Evolutionary conservation across 306 rosid genomes (phyloP).

Genomic region (Vachellia pachyceras): DNA sequence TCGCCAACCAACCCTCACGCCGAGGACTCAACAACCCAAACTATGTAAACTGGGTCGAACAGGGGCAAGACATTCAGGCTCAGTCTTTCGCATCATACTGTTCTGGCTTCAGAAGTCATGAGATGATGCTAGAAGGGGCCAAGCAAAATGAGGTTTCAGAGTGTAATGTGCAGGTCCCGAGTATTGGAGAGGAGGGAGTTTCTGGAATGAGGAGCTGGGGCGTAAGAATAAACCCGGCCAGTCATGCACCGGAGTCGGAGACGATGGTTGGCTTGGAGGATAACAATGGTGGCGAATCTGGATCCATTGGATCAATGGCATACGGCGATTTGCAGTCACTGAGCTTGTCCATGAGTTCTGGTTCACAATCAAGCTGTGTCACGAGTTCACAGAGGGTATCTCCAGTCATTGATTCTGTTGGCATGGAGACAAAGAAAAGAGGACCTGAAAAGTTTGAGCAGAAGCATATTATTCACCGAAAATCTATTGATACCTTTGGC

Average conservation of each 20-base stretch:
- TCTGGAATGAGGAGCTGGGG: constrained; percentile 56
- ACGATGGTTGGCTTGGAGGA: constrained; percentile 48
- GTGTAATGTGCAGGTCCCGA: constrained; percentile 48
- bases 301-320: constrained; percentile 49
- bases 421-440: constrained; percentile 65
- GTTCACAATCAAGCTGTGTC: constrained; percentile 72
- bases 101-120: constrained; percentile 39
- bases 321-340: constrained; percentile 64
- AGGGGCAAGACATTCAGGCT: constrained; percentile 35
- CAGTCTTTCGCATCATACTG: constrained; percentile 47
- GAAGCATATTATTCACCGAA: constrained; percentile 69
- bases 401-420: constrained; percentile 43
- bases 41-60: constrained; percentile 25
- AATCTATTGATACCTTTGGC: constrained; percentile 81
- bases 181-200: constrained; percentile 43
- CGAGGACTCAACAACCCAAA: background rate
- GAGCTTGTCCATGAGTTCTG: constrained; percentile 72
- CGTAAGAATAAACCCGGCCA: constrained; percentile 43
- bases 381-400: constrained; percentile 57
- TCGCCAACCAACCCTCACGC: constrained; percentile 44
- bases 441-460: constrained; percentile 59
- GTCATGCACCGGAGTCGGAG: constrained; percentile 42
- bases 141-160: constrained; percentile 42
- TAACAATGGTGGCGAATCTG: constrained; percentile 60
- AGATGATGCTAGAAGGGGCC: constrained; percentile 45